A percentile compares a stretch with the other conserved stretches of the same genome.
phyloP scores from a whole-genome alignment of 2,329 filamentous ascomycete genomes.

The Nemania sp. region DNA sequence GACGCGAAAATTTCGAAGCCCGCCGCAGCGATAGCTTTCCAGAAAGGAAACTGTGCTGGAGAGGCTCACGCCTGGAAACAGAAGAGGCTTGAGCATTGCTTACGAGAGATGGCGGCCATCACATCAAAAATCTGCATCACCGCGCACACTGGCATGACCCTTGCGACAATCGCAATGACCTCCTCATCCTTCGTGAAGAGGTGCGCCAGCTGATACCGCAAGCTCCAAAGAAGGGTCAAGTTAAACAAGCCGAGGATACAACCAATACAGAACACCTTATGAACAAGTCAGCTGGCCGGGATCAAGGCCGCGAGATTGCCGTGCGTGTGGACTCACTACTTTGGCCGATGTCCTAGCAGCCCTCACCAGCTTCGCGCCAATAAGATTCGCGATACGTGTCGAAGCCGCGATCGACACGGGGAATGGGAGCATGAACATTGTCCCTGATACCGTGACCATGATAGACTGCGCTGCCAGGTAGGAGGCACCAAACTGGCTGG shows the following conservation, averaged over 20 bases:
- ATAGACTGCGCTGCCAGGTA: conserved; percentile 88
- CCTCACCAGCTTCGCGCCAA: conserved; percentile 80
- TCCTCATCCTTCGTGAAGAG: conserved; percentile 77
- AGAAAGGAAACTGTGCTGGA: too few species aligned
- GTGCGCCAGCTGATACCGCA: conserved; percentile 74
- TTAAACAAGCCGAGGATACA: conserved; percentile 79
- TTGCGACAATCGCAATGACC: conserved; percentile 70
- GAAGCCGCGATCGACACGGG: conserved; percentile 86
- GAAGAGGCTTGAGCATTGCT: not conserved
- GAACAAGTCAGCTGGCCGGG: conserved; percentile 7
- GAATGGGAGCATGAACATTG: conserved; percentile 92
- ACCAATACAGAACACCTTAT: conserved; percentile 63
- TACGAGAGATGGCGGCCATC: conserved; percentile 71
- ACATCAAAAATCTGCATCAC: conserved; percentile 91
- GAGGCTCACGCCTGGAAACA: too few species aligned
- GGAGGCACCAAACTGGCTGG: conserved; percentile 77
- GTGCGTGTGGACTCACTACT: conserved; percentile 58
- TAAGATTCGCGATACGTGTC: conserved; percentile 88
- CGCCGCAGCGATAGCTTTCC: too few species aligned
- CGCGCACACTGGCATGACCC: conserved; percentile 78
- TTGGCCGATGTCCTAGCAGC: conserved; percentile 81
- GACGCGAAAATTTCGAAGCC: too few species aligned
- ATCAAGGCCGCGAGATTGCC: not conserved
- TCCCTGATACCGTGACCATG: conserved; percentile 74
- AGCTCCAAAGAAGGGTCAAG: conserved; percentile 66